Evolutionary conservation across 1,284 basidiomycete genomes (phyloP), one percentile per base, ranked within the genome.

Genomic region (Pseudozyma hubeiensis): DNA sequence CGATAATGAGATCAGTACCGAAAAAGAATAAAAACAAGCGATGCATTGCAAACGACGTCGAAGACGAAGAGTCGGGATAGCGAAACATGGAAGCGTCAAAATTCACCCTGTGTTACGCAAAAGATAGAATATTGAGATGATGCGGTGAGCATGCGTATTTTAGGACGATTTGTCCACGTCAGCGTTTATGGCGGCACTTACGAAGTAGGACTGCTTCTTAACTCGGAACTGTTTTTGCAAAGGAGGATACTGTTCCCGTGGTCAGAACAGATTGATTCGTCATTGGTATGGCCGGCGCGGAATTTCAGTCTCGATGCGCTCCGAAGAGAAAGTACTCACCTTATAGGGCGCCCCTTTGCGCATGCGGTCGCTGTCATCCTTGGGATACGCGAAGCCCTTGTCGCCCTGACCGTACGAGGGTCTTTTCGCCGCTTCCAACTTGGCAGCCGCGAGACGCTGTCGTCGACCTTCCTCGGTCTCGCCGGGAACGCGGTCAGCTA

Each of bases 171-270:
- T 7, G 14, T 16, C 7, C 16, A 16, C 7, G 16, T 34, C 4
- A 45, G 13, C 19, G n/a, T 7, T 19, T 3, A 11, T 30, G 29
- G 29, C 5, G 16, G 37, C 9, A 78, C 77, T 78, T 66, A 79
- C 77, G 64, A 77, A 79, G 64, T 77, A 79, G 41, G 75, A 78
- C 65, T 74, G 64, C 67, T 79, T 79, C 67, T 79, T 79, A 60
- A 79, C 64, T 33, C 77, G 77, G 56, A 56, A 75, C 77, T 79
- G 77, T 75, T 69, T 69, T 69, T 69, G 64, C 58, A 69, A 78
- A 67, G 46, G 75, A 70, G 77, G 77, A 62, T 79, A 75, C 77
- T 79, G 72, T 49, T 45, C 52, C 41, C 14, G 51, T 55, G 60
- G 77, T 79, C 53, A 77, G 77, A 75, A 66, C 57, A 62, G 67